These are phyloP conservation scores for Phytophthora tubulina DNA, from an alignment of 352 stramenopile genomes.

Conservation along the genomic window DNA sequence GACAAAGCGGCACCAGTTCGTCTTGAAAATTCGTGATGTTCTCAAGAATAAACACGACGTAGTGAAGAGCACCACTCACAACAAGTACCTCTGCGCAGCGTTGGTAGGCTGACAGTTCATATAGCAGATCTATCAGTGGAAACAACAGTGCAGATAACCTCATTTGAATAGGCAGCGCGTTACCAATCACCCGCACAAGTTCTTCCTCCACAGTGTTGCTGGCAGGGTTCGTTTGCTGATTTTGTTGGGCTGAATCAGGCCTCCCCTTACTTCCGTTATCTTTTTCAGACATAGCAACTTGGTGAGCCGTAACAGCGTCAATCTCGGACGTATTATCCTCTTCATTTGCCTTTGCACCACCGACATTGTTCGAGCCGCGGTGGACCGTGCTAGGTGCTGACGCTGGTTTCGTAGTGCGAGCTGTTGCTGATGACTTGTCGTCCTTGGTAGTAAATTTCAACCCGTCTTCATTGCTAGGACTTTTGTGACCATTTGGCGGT, in stretches of 20 bases:
- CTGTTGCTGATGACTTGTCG: slow-evolving; percentile 1
- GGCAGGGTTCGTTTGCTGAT: neutral
- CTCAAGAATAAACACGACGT: slow-evolving; percentile 73
- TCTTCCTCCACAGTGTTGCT: slow-evolving; percentile 16
- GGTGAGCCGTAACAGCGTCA: neutral
- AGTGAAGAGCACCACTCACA: slow-evolving; percentile 68
- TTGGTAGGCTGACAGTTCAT: slow-evolving; percentile 74
- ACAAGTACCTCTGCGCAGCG: slow-evolving; percentile 75
- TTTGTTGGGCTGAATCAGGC: slow-evolving; percentile 1
- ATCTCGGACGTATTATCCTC: neutral
- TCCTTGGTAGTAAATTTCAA: neutral
- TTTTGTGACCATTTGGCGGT: slow-evolving; percentile 18
- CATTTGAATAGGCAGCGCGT: slow-evolving; percentile 33
- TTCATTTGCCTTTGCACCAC: neutral
- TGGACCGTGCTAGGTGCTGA: slow-evolving; percentile 33
- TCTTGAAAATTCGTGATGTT: slow-evolving; percentile 65
- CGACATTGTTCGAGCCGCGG: slow-evolving; percentile 4
- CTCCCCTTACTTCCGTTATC: neutral
- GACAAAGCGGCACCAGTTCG: slow-evolving; percentile 73
- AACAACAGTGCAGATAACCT: slow-evolving; percentile 57
- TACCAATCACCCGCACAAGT: slow-evolving; percentile 10
- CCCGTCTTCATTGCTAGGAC: neutral
- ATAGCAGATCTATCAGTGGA: slow-evolving; percentile 67
- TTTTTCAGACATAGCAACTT: neutral
- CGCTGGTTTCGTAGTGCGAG: slow-evolving; percentile 21